These are phyloP conservation scores for Mortierella sp. DNA, from an alignment of 371 early-diverging fungal species.

Conservation along the genomic window DNA sequence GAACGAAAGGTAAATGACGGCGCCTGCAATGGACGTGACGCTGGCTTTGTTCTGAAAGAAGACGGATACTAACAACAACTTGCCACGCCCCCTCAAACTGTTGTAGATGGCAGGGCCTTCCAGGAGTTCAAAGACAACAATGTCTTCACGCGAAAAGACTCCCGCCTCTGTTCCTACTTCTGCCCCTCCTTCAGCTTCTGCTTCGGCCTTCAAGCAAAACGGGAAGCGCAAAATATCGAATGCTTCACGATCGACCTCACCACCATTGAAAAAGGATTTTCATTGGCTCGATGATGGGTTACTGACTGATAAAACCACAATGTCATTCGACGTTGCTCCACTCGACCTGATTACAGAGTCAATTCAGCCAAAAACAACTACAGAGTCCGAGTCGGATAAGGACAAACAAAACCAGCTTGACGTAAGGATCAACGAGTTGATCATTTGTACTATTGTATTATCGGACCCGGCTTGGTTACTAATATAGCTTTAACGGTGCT, in stretches of 20 bases:
- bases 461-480: background rate
- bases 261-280: conserved; percentile 9
- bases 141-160: conserved; percentile 4
- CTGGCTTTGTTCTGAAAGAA: background rate
- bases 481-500: background rate
- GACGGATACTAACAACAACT: background rate
- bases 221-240: conserved; percentile 7
- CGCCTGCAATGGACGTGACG: too few species aligned
- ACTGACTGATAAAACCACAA: conserved; percentile 17
- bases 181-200: too few species aligned
- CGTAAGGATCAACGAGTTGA: conserved; percentile 8
- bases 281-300: conserved; percentile 11
- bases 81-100: background rate
- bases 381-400: conserved; percentile 4
- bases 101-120: conserved; percentile 4
- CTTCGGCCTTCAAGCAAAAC: background rate
- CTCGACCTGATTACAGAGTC: conserved; percentile 26
- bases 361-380: conserved; percentile 3
- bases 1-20: background rate
- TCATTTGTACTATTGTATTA: background rate
- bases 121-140: background rate
- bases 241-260: conserved; percentile 11
- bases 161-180: background rate
- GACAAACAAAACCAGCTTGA: conserved; percentile 20
- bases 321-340: conserved; percentile 49